Evolutionary conservation across 768 basidiomycete species (phyloP), one percentile per base, ranked within the genome.

Genomic region (Leccinum ochraceum): DNA sequence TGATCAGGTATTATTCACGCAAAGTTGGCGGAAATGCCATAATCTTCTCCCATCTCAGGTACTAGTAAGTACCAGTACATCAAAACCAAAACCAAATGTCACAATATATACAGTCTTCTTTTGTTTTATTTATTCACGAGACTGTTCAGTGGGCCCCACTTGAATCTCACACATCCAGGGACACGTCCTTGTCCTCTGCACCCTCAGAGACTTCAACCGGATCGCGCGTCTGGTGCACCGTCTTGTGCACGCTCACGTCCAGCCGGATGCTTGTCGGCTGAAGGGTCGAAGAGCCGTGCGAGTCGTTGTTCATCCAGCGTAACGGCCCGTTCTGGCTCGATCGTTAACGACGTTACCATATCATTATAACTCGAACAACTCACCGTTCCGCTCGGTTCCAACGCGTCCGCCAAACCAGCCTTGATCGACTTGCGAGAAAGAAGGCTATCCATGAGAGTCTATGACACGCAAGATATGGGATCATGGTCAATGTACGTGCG

Each of bases 371-470:
- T 20, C 10, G 17, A 22, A 8, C 50, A 28, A 36, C 53, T 24
- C 11, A 60, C 56, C 28, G 22, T 5, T 22, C 17, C n/a, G 10
- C 28, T 36, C 17, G 26, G 8, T 5, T 42, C 56, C 3, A 20
- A 39, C 14, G 55, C 22, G n/a, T 30, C 37, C 7, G 22, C 48
- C 37, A 57, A 51, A 16, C 32, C 37, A 14, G 37, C n/a, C 32
- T 42, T 60, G 28, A 60, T 32, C 16, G 28, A 13, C 30, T 63
- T 48, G 6, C 62, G 62, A 6, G 46, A 48, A 20, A 63, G 62
- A 8, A 61, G 62, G 20, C 46, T 60, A n/a, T 62, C 61, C 58
- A 62, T 24, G 11, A 62, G 59, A 6, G 64, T 65, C 64, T 65
- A 58, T 5, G 17, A 4, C 32, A 26, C 54, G 16, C 7, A 16